A percentile compares a stretch with the other conserved stretches of the same genome.
These are phyloP conservation scores for Luffa acutangula DNA, from an alignment of 306 rosid species.

Conservation along the genomic window DNA sequence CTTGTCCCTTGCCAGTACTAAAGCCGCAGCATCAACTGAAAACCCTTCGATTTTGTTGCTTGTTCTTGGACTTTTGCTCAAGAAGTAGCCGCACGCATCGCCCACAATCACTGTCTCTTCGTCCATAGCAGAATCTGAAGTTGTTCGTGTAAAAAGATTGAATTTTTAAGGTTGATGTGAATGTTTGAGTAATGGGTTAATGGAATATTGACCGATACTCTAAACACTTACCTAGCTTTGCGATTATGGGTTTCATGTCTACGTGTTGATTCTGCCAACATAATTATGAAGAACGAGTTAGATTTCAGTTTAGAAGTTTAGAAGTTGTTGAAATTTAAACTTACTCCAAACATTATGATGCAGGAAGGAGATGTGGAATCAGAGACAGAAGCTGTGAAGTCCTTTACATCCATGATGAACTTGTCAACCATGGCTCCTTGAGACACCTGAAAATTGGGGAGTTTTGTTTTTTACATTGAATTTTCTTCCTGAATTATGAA, in stretches of 20 bases:
- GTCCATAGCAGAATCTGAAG: conserved; percentile 67
- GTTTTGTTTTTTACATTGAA: not conserved
- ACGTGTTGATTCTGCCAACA: conserved; percentile 23
- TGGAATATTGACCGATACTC: not conserved
- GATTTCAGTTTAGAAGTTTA: too few species aligned
- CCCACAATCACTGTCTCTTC: conserved; percentile 66
- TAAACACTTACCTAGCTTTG: conserved; percentile 34
- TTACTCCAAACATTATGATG: conserved; percentile 49
- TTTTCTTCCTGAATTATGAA: not conserved
- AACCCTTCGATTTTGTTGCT: conserved; percentile 3
- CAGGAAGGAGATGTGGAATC: conserved; percentile 25
- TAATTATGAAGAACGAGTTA: not conserved
- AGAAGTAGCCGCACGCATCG: conserved; percentile 46
- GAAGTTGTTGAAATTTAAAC: not conserved
- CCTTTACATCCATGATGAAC: conserved; percentile 25
- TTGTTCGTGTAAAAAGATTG: not conserved
- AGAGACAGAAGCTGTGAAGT: conserved; percentile 28
- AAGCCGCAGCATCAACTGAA: conserved; percentile 52
- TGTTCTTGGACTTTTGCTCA: conserved; percentile 25
- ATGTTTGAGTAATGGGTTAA: not conserved
- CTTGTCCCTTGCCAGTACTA: conserved; percentile 56
- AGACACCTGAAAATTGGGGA: conserved; percentile 12
- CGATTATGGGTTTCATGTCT: conserved; percentile 29
- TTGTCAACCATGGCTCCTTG: conserved; percentile 3
- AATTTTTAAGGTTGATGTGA: not conserved